Base-by-base conservation (phyloP, 345 rosid genomes). In the Camelina laxa region DNA sequence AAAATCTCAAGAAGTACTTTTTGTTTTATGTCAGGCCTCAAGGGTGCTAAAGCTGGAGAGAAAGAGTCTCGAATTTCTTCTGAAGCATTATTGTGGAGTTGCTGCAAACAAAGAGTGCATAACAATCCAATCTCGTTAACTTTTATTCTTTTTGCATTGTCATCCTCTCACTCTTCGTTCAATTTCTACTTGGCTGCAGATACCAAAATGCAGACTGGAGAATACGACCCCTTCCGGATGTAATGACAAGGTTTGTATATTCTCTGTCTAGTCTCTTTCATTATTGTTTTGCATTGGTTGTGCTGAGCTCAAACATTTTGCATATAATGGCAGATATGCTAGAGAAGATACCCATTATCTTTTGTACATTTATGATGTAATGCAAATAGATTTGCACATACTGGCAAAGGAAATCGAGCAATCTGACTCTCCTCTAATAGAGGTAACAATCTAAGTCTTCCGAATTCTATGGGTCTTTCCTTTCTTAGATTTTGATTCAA, bases 131-230 rank as follows among this genome's bases (percentile, higher is more conserved):
- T 54, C 74, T 33, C 19, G 54, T 69, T 44, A 69, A 58, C 51
- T 71, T 24, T 72, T 38, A 19, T 56, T 72, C 44, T 31, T 78
- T 44, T 30, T 11, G 20, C 38, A 14, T 53, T 60, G 10, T 60
- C 48, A 27, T 36, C 56, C 27, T 60, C 59, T 57, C 72, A 7
- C 70, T 70, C 41, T 50, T 49, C 3, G 21, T 70, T 51, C 62
- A 47, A 65, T 8, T 12, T 77, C 1, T 24, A 16, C 47, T 60
- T 80, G 54, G 41, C 71, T 82, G 84, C 90, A 94, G 97, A 75
- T 94, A 94, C 82, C 98, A 94, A 81, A 90, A 86, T 82, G 94
- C 96, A 50, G 97, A 94, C 79, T 94, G 98, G 98, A 91, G 97
- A 88, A 64, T 91, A 62, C 88, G 99, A 19, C 99, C 99, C 49